Base-by-base conservation (phyloP, 2,329 filamentous ascomycete genomes). In the Trichoderma atroviride region DNA sequence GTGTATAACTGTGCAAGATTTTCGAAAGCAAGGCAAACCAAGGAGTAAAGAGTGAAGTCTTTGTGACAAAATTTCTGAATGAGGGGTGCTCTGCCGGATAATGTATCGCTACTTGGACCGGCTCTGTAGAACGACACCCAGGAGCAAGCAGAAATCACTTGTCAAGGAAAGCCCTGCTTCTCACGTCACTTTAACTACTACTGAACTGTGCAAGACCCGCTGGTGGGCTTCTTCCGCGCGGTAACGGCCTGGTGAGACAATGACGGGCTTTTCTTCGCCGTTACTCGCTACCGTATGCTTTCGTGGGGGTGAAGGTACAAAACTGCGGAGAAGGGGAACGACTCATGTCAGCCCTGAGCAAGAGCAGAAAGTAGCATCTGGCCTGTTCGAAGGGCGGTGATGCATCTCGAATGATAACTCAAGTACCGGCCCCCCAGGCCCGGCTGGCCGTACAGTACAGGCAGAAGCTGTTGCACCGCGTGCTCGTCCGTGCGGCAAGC, bases 211-310 rank as follows among this genome's bases (percentile, higher is more conserved):
- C 59, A 33, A 70, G 69, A 69, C 69, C 69, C 66, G 69, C 60
- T 40, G 57, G 65, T 57, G 65, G 65, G 14, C 69, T 68, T 66
- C 55, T 64, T 70, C 58, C 57, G 24, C 69, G 65, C 69, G 69
- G 69, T 68, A 62, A 68, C 40, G 57, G 69, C 33, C 55, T 69
- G 66, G 66, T 64, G 69, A 70, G 69, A 70, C 69, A 70, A 59
- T 58, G 66, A 70, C 66, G 69, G 66, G 69, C 43, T 56, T 69
- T 69, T 63, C 66, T 69, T 70, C 66, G 66, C 60, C 69, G 65
- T 69, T 69, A 65, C 69, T 70, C 60, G 63, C 69, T 57, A 47
- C 57, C 64, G 61, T 29, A 37, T 61, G 66, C 37, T 56, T 63
- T 70, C 65, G 66, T 69, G 69, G 69, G 69, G 69, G 69, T 60